Base-by-base conservation (phyloP, 164 flowering plant species). In the Magnolia kwangsiensis region DNA sequence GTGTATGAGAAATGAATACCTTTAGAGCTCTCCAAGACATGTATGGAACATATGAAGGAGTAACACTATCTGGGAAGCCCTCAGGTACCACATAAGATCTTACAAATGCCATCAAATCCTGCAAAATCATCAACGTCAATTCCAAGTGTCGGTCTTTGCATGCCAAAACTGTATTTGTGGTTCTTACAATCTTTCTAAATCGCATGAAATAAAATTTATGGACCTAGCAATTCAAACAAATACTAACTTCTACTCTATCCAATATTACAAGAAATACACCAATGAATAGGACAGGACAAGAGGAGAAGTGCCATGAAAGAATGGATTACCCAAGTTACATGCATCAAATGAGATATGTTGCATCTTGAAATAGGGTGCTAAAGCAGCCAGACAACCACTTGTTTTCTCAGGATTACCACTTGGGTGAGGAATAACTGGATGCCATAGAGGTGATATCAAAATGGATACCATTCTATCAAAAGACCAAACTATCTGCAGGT, bases 21-120 rank as follows among this genome's bases (percentile, higher is more conserved):
- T 96, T 94, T 67, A 96, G 78, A 78, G 99, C 99, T 84, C 99
- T 87, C 95, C 95, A 96, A 45, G 86, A 82, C 99, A 96, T 96
- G 84, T 96, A 96, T 37, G 99, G 99, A 49, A 94, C 98, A 84
- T 96, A 96, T 8, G 98, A 89, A 58, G 94, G 89, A 7, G 84
- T 85, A 66, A 96, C 99, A 80, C 90, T 94, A 50, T 91, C 97
- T 14, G 99, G 99, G 77, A 96, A 96, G 63, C 99, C 98, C 84
- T 96, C 98, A 7, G 99, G 99, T 31, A 94, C 97, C 10, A 94
- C 98, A 85, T 96, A 94, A 1, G 99, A 96, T 81, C 99, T 85
- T 75, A 94, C 76, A 51, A 96, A 96, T 55, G 97, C 80, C 85
- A 92, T 76, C 78, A 93, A 27, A 72, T 90, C 96, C 98, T 94